Base-by-base conservation (phyloP, 352 stramenopile genomes). In the Plasmopara muralis region DNA sequence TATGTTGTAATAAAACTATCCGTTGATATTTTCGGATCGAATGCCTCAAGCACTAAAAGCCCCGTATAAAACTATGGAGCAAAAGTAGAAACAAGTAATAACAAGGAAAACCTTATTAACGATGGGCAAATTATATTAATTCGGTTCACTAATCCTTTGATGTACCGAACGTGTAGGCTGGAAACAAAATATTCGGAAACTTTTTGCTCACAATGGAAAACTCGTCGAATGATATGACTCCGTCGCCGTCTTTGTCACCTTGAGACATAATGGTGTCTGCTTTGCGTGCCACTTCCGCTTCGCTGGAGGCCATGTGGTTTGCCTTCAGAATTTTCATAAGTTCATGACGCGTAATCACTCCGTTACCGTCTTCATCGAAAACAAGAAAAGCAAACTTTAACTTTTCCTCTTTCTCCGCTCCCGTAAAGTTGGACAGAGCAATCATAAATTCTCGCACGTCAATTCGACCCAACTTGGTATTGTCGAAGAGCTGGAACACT, bases 251-350 rank as follows among this genome's bases (percentile, higher is more conserved):
- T 67, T 97, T 97, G 60, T 97, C 88, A 31, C 87, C 93, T 59
- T 98, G 93, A 16, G 87, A 92, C 90, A 98, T 98, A 66, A 98
- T 98, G 44, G 92, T 98, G 60, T 98, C 93, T 18, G 94, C 92
- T 65, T 98, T 98, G 42, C 91, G 83, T 25, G 87, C 60, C n/a
- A 97, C 93, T 59, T 98, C 93, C 44, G 82, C 69, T 53, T 97
- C 88, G 52, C 59, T 89, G 28, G 77, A 85, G 30, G 93, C 91
- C 84, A 97, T 96, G 75, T 97, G 91, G 74, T 98, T 98, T 9
- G 91, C 89, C 62, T 97, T 96, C 55, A 98, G 76, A 53, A 98
- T 97, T 56, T 96, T 95, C 55, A 96, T 86, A 20, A 98, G 72
- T 55, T 98, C 93, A 40, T 92, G 81, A 16, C 96, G 90, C 25